A percentile compares a stretch with the other conserved stretches of the same genome.
phyloP scores from a whole-genome alignment of 768 basidiomycete species.

The Trametes elegans region DNA sequence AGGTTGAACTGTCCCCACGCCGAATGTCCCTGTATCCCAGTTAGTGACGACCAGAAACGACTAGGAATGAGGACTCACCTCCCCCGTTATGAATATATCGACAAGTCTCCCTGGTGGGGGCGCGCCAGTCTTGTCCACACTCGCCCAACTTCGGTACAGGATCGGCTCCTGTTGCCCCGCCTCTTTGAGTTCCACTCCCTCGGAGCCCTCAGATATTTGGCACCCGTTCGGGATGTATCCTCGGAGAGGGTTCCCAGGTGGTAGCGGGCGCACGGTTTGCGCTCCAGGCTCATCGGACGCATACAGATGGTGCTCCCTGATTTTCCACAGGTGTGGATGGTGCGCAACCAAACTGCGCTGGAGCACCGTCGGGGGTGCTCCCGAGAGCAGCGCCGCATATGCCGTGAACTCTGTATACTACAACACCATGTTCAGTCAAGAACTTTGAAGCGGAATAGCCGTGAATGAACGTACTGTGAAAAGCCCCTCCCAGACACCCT shows the following conservation, averaged over 20 bases:
- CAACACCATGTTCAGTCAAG: neutral
- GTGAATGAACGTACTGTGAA: slow-evolving; percentile 58
- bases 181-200: slow-evolving; percentile 48
- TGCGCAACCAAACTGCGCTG: slow-evolving; percentile 74
- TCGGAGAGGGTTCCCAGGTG: slow-evolving; percentile 58
- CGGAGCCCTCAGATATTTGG: slow-evolving; percentile 44
- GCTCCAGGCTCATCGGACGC: slow-evolving; percentile 30
- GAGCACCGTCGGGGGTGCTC: slow-evolving; percentile 61
- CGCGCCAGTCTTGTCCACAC: neutral
- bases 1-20: slow-evolving; percentile 88
- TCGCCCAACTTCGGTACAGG: slow-evolving; percentile 28
- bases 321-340: slow-evolving; percentile 88
- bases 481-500: slow-evolving; percentile 78
- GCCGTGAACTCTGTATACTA: slow-evolving; percentile 85
- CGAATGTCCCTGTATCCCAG: slow-evolving; percentile 69
- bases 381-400: slow-evolving; percentile 75
- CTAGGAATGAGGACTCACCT: slow-evolving; percentile 41
- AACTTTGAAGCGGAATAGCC: neutral
- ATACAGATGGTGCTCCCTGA: slow-evolving; percentile 70
- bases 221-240: slow-evolving; percentile 60
- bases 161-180: slow-evolving; percentile 34
- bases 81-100: slow-evolving; percentile 74
- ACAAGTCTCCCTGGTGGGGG: slow-evolving; percentile 26
- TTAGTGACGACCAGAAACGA: neutral
- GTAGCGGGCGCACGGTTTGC: slow-evolving; percentile 35